Percentiles rank a stretch among this genome's conserved stretches.
These are phyloP conservation scores for Tuber borchii DNA, from an alignment of 495 filamentous ascomycete species.

Conservation along the genomic window DNA sequence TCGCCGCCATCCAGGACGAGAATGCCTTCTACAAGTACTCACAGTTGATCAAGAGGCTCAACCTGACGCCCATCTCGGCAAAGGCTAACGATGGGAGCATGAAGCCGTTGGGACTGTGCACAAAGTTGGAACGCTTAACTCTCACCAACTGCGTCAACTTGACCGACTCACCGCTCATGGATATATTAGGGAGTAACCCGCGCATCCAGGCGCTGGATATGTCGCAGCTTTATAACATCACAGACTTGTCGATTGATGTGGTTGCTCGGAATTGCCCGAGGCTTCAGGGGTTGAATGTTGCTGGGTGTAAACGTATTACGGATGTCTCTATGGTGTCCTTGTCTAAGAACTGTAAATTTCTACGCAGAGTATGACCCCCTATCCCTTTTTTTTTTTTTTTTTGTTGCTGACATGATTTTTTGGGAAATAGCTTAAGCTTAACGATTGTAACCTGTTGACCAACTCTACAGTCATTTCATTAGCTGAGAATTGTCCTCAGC, in stretches of 20 bases:
- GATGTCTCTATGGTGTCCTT: slow-evolving; percentile 78
- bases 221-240: slow-evolving; percentile 69
- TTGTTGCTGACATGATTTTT: slow-evolving; percentile 30
- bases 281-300: slow-evolving; percentile 90
- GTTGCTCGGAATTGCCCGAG: slow-evolving; percentile 73
- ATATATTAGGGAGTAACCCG: slow-evolving; percentile 69
- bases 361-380: slow-evolving; percentile 67
- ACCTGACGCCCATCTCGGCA: slow-evolving; percentile 68
- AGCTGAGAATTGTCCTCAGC: slow-evolving; percentile 77
- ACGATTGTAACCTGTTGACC: slow-evolving; percentile 72
- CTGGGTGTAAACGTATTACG: slow-evolving; percentile 73
- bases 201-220: slow-evolving; percentile 87
- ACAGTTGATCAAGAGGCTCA: slow-evolving; percentile 81
- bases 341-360: slow-evolving; percentile 71
- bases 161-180: slow-evolving; percentile 73
- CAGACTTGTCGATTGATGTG: slow-evolving; percentile 71
- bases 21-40: slow-evolving; percentile 76
- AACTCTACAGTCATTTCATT: slow-evolving; percentile 76
- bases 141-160: slow-evolving; percentile 81
- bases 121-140: slow-evolving; percentile 86
- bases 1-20: slow-evolving; percentile 60
- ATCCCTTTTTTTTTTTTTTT: background rate
- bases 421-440: slow-evolving; percentile 72
- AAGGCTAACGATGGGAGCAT: slow-evolving; percentile 86
- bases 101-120: slow-evolving; percentile 72